A percentile compares a stretch with the other conserved stretches of the same genome.
phyloP scores from a whole-genome alignment of 1,139 yeast genomes.

The Yamadazyma trypodendri region DNA sequence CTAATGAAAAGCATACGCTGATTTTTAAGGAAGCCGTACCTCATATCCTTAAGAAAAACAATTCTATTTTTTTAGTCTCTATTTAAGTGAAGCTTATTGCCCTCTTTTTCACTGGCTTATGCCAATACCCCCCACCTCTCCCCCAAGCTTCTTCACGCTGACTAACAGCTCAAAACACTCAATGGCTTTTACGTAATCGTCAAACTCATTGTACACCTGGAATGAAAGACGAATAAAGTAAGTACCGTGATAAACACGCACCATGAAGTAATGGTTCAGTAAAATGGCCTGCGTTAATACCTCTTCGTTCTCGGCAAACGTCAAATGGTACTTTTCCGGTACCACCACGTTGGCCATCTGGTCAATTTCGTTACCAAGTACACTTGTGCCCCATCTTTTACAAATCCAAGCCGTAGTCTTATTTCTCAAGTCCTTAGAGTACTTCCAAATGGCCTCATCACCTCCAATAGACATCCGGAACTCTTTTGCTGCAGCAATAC shows the following conservation, averaged over 20 bases:
- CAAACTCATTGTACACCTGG: conserved; percentile 56
- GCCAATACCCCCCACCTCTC: no score
- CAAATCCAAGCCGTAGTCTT: conserved; percentile 37
- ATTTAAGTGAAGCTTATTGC: no score
- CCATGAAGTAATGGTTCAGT: conserved; percentile 37
- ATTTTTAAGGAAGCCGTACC: no score
- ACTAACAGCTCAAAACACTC: conserved; percentile 14
- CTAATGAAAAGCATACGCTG: no score
- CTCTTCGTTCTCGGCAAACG: conserved; percentile 8
- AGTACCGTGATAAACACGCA: conserved; percentile 39
- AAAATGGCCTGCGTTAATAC: neutral
- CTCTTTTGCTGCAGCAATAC: conserved; percentile 40
- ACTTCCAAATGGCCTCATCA: conserved; percentile 48
- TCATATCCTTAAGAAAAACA: no score
- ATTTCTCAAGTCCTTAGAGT: conserved; percentile 37
- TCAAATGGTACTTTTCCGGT: conserved; percentile 24
- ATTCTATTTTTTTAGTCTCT: no score
- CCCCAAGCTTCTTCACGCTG: no score
- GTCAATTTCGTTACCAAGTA: conserved; percentile 31
- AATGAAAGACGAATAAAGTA: conserved; percentile 55
- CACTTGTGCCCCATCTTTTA: conserved; percentile 36
- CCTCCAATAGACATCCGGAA: conserved; percentile 59
- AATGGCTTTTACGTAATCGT: conserved; percentile 50
- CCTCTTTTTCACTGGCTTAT: no score
- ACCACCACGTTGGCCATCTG: conserved; percentile 34